phyloP scores from a whole-genome alignment of 768 basidiomycete species.

The Kwoniella botswanensis region DNA sequence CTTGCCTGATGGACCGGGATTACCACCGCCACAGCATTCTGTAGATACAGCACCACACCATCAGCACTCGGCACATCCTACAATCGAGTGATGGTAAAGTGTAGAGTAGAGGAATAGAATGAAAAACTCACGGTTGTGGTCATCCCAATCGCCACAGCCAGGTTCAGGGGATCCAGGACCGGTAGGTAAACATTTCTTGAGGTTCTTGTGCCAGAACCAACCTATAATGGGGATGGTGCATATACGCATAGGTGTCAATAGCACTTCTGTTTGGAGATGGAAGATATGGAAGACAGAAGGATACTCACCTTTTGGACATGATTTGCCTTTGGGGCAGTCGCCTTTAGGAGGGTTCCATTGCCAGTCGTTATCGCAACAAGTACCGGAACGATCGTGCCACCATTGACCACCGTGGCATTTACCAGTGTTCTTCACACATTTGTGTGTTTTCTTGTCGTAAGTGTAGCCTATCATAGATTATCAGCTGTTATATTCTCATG shows the following conservation, averaged over 20 bases:
- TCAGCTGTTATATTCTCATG: not conserved
- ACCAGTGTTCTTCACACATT: constrained; percentile 17
- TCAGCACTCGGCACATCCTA: not conserved
- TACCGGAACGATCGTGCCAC: constrained; percentile 39
- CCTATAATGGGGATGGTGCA: not conserved
- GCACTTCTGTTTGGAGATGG: not conserved
- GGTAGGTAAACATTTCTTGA: constrained; percentile 19
- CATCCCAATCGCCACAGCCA: constrained; percentile 46
- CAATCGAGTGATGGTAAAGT: not conserved
- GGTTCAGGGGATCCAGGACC: constrained; percentile 38
- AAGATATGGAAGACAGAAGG: not conserved
- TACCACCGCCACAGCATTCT: constrained; percentile 34
- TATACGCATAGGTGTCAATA: not conserved
- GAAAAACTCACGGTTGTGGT: constrained; percentile 32
- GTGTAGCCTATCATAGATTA: constrained; percentile 21
- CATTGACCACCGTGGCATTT: constrained; percentile 35
- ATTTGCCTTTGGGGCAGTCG: constrained; percentile 32
- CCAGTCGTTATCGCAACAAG: constrained; percentile 37
- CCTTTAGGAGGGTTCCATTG: constrained; percentile 27
- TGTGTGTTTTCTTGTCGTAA: constrained; percentile 30
- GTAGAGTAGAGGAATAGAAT: not conserved
- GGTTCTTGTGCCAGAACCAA: constrained; percentile 30
- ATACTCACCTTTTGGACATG: constrained; percentile 39
- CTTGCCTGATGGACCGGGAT: constrained; percentile 15
- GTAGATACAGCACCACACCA: not conserved